Evolutionary conservation across 192 early-diverging fungal genomes (phyloP), one percentile per base, ranked within the genome.

Genomic region (Linnemannia elongata): DNA sequence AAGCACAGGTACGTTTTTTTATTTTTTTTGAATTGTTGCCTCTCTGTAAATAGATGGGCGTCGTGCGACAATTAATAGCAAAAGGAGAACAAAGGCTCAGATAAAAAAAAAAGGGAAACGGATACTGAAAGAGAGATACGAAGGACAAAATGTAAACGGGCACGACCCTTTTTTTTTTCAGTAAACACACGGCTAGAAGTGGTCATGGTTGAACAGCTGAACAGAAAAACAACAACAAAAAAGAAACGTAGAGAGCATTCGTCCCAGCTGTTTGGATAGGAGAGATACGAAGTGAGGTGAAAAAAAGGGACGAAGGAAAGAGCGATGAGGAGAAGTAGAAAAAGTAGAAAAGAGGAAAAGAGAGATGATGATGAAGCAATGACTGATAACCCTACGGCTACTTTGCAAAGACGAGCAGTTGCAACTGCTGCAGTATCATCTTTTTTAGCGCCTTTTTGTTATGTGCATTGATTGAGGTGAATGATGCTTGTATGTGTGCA

Each of bases 181-280:
- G 60, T 27, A 66, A 66, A 66, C 60, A 66, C 60, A 17, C 60
- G 60, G 9, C 60, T 66, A 66, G 27, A 33, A 66, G 60, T 66
- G 60, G 30, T 33, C 60, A 66, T 33, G 60, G n/a, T 66, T 66
- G 30, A 66, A 30, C 60, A 66, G 60, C 60, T 66, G 60, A 66
- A 66, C 60, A 66, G 18, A 52, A 52, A 20, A 52, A 49, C 17
- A 18, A n/a, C n/a, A 49, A 49, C 12, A 45, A 15, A 45, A 3
- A 17, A n/a, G n/a, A 52, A 22, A 4, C 38, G 1, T 39, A 39
- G 49, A 52, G 49, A 5, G 15, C 18, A 2, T 52, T 20, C 49
- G 60, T 66, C 35, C 30, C 27, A 12, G 60, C 60, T 66, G 60
- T 66, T 66, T 66, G 57, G 17, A 55, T 55, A 57, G 30, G 60